Evolutionary conservation across 2,329 filamentous ascomycete genomes (phyloP).

Genomic region (Cadophora sp.): DNA sequence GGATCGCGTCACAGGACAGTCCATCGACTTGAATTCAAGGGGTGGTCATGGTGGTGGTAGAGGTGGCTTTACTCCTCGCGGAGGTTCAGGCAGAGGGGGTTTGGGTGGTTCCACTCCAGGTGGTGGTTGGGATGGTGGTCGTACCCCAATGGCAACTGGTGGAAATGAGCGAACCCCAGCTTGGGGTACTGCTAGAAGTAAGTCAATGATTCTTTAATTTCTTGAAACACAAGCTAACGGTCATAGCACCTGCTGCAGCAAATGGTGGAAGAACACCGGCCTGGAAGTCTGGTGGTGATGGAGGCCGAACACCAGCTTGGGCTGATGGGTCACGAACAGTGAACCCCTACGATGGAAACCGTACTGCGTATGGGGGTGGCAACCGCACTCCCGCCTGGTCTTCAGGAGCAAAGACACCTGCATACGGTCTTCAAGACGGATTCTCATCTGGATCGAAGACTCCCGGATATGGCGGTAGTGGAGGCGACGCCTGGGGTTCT

Average conservation of each 20-base stretch:
- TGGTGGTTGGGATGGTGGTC: conserved; percentile 69
- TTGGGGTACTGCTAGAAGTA: conserved; percentile 72
- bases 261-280: conserved; percentile 68
- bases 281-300: conserved; percentile 61
- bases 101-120: conserved; percentile 52
- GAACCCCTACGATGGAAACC: conserved; percentile 68
- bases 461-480: conserved; percentile 70
- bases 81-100: conserved; percentile 42
- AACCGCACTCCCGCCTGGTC: conserved; percentile 80
- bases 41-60: conserved; percentile 52
- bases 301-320: conserved; percentile 73
- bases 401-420: conserved; percentile 76
- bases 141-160: conserved; percentile 68
- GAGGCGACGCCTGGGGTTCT: conserved; percentile 66
- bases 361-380: conserved; percentile 76
- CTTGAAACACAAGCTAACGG: conserved; percentile 28
- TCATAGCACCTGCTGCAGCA: conserved; percentile 59
- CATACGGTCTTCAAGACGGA: conserved; percentile 57
- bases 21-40: conserved; percentile 72
- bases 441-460: conserved; percentile 78
- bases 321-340: conserved; percentile 70
- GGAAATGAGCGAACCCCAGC: conserved; percentile 76
- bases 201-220: conserved; percentile 46
- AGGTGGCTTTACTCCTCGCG: conserved; percentile 50
- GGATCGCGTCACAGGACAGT: conserved; percentile 80